Evolutionary conservation across 768 basidiomycete species (phyloP).

Genomic region (Infundibulicybe gibba): DNA sequence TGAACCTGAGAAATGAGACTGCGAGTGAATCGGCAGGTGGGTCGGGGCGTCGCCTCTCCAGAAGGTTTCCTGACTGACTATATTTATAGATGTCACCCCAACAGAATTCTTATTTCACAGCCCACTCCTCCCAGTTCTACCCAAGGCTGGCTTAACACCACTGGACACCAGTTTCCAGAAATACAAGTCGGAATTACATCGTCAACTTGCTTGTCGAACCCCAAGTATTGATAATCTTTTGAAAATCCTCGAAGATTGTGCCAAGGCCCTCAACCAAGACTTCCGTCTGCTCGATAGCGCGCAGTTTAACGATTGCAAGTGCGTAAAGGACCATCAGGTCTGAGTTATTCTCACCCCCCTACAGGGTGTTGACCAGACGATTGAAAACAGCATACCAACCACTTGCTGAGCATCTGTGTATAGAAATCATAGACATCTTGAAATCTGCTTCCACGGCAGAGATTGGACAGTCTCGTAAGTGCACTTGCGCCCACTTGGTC

Average conservation of each 20-base stretch:
- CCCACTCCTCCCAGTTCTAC: constrained; percentile 42
- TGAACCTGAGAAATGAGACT: no score
- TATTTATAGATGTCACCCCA: constrained; percentile 43
- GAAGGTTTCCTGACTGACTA: neutral
- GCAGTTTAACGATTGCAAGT: no score
- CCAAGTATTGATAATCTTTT: constrained; percentile 57
- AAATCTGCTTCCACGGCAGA: constrained; percentile 26
- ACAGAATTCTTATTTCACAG: constrained; percentile 54
- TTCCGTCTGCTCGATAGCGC: constrained; percentile 29
- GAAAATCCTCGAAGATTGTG: constrained; percentile 54
- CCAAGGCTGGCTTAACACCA: constrained; percentile 31
- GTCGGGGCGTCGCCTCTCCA: no score
- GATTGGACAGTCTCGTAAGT: constrained; percentile 31
- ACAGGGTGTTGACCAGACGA: constrained; percentile 36
- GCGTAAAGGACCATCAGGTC: no score
- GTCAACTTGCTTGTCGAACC: constrained; percentile 65
- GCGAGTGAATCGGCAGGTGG: no score
- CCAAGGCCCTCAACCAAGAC: constrained; percentile 57
- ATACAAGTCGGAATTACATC: constrained; percentile 58
- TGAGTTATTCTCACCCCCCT: no score
- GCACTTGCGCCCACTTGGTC: constrained; percentile 4
- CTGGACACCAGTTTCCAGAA: constrained; percentile 50
- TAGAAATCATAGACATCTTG: constrained; percentile 37
- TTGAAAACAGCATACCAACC: constrained; percentile 46
- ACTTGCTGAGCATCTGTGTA: constrained; percentile 45